Conservation (phyloP, 352 stramenopile genomes). For the Phytopythium helicoides region DNA sequence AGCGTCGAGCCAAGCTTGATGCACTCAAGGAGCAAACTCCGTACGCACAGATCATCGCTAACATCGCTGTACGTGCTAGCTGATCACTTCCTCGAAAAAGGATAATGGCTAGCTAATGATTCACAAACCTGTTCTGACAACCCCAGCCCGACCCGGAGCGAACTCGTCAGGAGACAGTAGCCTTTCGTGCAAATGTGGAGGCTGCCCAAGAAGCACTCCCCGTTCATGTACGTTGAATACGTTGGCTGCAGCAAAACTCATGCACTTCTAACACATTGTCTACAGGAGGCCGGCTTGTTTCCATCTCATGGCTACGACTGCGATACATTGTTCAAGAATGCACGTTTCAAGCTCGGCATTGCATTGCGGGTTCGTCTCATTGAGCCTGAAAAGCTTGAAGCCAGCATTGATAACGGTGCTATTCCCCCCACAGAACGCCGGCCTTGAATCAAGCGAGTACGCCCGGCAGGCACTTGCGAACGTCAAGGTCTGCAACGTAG, state of each 20-base stretch:
- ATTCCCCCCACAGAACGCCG: conserved; percentile 53
- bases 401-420: too few species aligned
- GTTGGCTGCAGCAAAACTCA: too few species aligned
- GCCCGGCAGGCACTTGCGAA: conserved; percentile 60
- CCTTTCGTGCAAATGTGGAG: conserved; percentile 67
- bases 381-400: neutral
- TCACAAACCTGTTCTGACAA: conserved; percentile 1
- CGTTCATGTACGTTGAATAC: conserved; percentile 33
- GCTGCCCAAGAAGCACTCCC: conserved; percentile 52
- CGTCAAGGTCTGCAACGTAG: conserved; percentile 68
- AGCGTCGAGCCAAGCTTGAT: conserved; percentile 45
- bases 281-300: conserved; percentile 67
- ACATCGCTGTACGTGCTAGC: conserved; percentile 45
- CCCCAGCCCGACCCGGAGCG: conserved; percentile 58
- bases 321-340: conserved; percentile 77
- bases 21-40: conserved; percentile 63
- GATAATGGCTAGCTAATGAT: too few species aligned
- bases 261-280: neutral
- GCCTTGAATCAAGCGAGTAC: conserved; percentile 63
- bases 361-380: conserved; percentile 45
- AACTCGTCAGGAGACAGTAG: conserved; percentile 62
- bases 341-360: conserved; percentile 75
- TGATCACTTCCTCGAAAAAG: too few species aligned
- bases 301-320: conserved; percentile 73
- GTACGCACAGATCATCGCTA: conserved; percentile 61